Evolutionary conservation across 1,139 yeast genomes (phyloP).

Genomic region (Geotrichum cucujoidarum): DNA sequence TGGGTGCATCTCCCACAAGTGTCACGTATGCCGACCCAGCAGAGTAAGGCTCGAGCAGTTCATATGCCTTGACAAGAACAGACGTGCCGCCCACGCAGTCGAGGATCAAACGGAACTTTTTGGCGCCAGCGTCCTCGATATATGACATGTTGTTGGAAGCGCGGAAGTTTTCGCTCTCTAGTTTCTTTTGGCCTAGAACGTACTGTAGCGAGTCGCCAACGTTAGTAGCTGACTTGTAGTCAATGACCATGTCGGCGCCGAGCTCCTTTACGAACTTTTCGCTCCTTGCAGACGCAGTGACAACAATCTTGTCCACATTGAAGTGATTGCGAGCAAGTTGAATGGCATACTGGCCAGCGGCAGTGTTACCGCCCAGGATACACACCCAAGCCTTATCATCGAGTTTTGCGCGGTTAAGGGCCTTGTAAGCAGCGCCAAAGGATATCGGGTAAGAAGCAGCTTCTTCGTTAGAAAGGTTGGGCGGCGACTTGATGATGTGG

Average conservation of each 20-base stretch:
- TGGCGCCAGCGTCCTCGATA: not conserved
- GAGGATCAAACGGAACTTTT: constrained; percentile 16
- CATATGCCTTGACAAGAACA: constrained; percentile 27
- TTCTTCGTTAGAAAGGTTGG: constrained; percentile 44
- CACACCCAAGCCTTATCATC: constrained; percentile 41
- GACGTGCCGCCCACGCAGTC: constrained; percentile 31
- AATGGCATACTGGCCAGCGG: constrained; percentile 60
- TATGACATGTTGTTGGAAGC: constrained; percentile 6
- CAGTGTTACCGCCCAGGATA: constrained; percentile 68
- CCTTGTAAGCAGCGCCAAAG: constrained; percentile 52
- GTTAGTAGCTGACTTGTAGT: constrained; percentile 42
- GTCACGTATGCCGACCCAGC: constrained; percentile 46
- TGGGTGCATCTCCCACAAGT: constrained; percentile 47
- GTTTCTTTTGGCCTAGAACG: constrained; percentile 15
- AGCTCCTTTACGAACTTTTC: constrained; percentile 41
- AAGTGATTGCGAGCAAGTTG: constrained; percentile 51
- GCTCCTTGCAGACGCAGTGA: constrained; percentile 35
- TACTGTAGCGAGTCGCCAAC: constrained; percentile 16
- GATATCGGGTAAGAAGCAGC: constrained; percentile 59
- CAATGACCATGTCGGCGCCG: constrained; percentile 52
- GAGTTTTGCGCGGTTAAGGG: constrained; percentile 39
- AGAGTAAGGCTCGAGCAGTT: constrained; percentile 41
- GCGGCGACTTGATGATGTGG: constrained; percentile 46
- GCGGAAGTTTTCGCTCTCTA: constrained; percentile 16
- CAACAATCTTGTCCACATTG: constrained; percentile 44